A percentile compares a stretch with the other conserved stretches of the same genome.
phyloP scores from a whole-genome alignment of 306 rosid genomes.

The Rubus idaeus region DNA sequence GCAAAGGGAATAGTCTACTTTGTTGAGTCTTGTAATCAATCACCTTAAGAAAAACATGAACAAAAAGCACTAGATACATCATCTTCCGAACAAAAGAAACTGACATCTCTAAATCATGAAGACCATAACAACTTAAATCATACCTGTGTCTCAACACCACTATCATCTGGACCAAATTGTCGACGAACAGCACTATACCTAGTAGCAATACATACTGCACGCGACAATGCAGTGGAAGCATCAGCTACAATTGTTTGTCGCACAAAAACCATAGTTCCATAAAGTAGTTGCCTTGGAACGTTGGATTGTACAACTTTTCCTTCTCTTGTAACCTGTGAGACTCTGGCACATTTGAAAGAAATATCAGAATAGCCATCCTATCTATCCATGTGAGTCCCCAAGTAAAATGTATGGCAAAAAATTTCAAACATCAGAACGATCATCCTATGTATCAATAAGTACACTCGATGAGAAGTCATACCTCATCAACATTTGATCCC shows the following conservation, averaged over 20 bases:
- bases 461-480: slow-evolving; percentile 26
- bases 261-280: slow-evolving; percentile 93
- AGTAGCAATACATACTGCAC: slow-evolving; percentile 97
- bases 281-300: slow-evolving; percentile 85
- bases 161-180: slow-evolving; percentile 78
- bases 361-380: slow-evolving; percentile 17
- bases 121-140: slow-evolving; percentile 11
- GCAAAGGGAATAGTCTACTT: slow-evolving; percentile 90
- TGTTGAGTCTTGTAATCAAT: slow-evolving; percentile 97
- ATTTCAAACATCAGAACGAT: slow-evolving; percentile 10
- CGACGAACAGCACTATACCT: slow-evolving; percentile 97
- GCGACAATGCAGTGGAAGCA: slow-evolving; percentile 86
- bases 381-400: not conserved
- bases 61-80: not conserved
- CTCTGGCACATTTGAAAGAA: slow-evolving; percentile 50
- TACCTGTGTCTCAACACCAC: slow-evolving; percentile 86
- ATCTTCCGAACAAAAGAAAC: not conserved
- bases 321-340: slow-evolving; percentile 88
- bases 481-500: slow-evolving; percentile 97
- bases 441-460: not conserved
- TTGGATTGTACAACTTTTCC: slow-evolving; percentile 80
- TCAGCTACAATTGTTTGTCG: slow-evolving; percentile 81
- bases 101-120: not conserved
- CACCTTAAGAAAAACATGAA: slow-evolving; percentile 53
- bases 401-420: not conserved